Conservation (phyloP, 495 filamentous ascomycete species). For the Annulohypoxylon nitens region DNA sequence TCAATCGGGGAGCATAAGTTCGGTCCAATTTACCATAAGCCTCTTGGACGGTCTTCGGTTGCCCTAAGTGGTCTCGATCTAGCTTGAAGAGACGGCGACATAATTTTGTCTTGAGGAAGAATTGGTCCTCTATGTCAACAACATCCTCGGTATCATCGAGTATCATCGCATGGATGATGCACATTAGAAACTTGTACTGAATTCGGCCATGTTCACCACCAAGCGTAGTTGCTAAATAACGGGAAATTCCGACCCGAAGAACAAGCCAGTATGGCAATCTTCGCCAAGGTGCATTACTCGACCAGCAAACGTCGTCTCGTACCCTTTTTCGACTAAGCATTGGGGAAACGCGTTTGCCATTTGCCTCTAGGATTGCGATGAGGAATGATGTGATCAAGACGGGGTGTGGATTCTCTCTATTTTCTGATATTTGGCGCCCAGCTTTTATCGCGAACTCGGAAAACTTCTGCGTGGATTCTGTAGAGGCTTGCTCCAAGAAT, state of each 20-base stretch:
- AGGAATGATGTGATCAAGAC: constrained; percentile 66
- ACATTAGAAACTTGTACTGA: constrained; percentile 71
- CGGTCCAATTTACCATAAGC: constrained; percentile 20
- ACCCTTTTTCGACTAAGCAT: constrained; percentile 65
- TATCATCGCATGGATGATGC: constrained; percentile 57
- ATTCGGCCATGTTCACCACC: constrained; percentile 61
- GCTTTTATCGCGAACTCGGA: constrained; percentile 65
- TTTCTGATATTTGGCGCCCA: constrained; percentile 58
- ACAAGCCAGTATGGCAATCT: constrained; percentile 70
- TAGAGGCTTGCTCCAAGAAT: constrained; percentile 70
- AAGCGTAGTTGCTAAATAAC: constrained; percentile 58
- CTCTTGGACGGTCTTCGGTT: constrained; percentile 15
- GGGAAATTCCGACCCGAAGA: constrained; percentile 66
- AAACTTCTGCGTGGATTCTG: constrained; percentile 66
- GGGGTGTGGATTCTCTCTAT: constrained; percentile 66
- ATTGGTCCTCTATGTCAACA: constrained; percentile 29
- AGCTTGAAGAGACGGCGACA: constrained; percentile 73
- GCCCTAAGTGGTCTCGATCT: constrained; percentile 54
- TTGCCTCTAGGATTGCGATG: constrained; percentile 67
- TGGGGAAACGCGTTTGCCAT: constrained; percentile 54
- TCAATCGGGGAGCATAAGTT: constrained; percentile 27
- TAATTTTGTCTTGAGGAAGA: constrained; percentile 66
- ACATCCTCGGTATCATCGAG: constrained; percentile 53
- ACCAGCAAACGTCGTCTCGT: constrained; percentile 68
- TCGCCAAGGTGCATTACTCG: constrained; percentile 67